These are phyloP conservation scores for Wickerhamiella hasegawae DNA, from an alignment of 805 yeast species.

Conservation along the genomic window DNA sequence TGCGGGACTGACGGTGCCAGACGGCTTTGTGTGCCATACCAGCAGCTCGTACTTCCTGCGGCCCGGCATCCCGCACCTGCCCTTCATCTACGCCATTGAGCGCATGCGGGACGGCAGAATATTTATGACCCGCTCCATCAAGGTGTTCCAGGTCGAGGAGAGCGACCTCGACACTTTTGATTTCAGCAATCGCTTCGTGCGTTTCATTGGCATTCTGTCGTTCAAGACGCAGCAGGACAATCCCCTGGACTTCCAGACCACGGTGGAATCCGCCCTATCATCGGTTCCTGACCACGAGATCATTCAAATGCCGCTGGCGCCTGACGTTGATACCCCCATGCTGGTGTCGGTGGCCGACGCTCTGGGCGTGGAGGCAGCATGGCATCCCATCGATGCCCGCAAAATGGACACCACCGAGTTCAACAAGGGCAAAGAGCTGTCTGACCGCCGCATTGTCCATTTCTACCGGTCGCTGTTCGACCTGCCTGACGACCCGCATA, in stretches of 20 bases:
- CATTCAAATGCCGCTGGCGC: constrained; percentile 13
- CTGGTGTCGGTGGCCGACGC: constrained; percentile 1
- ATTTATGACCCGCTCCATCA: constrained; percentile 14
- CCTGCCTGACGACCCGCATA: constrained; percentile 12
- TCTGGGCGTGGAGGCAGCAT: constrained; percentile 6
- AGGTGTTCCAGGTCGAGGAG: constrained; percentile 16
- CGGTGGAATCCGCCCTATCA: constrained; percentile 6
- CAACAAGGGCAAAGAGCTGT: constrained; percentile 8
- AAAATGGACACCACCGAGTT: constrained; percentile 15
- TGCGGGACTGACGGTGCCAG: constrained; percentile 14
- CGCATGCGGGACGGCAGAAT: constrained; percentile 16
- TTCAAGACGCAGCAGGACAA: constrained; percentile 8
- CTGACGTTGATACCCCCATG: constrained; percentile 14
- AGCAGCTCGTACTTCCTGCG: constrained; percentile 17
- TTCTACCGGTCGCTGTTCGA: constrained; percentile 13
- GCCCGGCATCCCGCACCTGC: constrained; percentile 17
- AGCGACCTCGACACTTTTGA: constrained; percentile 10
- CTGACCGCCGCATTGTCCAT: constrained; percentile 16
- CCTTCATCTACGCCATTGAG: constrained; percentile 18
- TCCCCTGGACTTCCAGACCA: constrained; percentile 9
- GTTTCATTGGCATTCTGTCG: constrained; percentile 10
- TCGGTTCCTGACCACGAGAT: constrained; percentile 7
- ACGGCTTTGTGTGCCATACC: constrained; percentile 12
- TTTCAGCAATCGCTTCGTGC: constrained; percentile 8
- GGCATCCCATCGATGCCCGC: constrained; percentile 19